These are phyloP conservation scores for Boletus sensibilis DNA, from an alignment of 768 basidiomycete genomes.

Conservation along the genomic window DNA sequence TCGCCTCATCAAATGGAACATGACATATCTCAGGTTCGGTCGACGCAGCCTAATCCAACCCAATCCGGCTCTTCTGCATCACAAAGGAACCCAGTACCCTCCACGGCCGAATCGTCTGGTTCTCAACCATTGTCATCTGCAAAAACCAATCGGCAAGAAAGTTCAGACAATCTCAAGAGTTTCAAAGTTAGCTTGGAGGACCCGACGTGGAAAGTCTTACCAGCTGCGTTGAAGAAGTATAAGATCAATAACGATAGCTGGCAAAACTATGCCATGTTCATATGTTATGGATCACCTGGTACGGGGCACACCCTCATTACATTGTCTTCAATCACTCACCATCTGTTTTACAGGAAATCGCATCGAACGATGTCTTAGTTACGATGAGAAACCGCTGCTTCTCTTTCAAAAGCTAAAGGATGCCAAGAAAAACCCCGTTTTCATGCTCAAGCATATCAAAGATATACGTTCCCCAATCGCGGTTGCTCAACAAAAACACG, in stretches of 20 bases:
- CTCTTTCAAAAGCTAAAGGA: conserved; percentile 98
- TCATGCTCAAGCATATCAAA: conserved; percentile 93
- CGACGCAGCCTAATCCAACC: conserved; percentile 15
- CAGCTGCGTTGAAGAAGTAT: conserved; percentile 97
- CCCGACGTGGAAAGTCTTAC: conserved; percentile 97
- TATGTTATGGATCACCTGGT: conserved; percentile 95
- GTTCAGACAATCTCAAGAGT: conserved; percentile 76
- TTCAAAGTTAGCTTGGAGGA: conserved; percentile 98
- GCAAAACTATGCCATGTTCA: conserved; percentile 99
- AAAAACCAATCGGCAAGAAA: conserved; percentile 59
- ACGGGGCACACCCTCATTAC: conserved; percentile 1
- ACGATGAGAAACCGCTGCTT: conserved; percentile 95
- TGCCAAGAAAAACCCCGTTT: conserved; percentile 95
- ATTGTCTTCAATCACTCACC: neutral
- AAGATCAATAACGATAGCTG: conserved; percentile 98
- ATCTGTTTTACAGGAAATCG: conserved; percentile 51
- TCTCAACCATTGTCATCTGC: conserved; percentile 30
- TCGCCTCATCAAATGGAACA: conserved; percentile 80
- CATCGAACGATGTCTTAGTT: conserved; percentile 91
- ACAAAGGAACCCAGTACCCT: conserved; percentile 26
- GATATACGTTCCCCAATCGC: conserved; percentile 97
- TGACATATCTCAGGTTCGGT: conserved; percentile 47
- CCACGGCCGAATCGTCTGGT: conserved; percentile 31
- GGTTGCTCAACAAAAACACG: conserved; percentile 95
- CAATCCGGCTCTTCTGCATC: conserved; percentile 30